Evolutionary conservation across 805 yeast genomes (phyloP), one percentile per base, ranked within the genome.

Genomic region (Wickerhamomyces subpelliculosus): DNA sequence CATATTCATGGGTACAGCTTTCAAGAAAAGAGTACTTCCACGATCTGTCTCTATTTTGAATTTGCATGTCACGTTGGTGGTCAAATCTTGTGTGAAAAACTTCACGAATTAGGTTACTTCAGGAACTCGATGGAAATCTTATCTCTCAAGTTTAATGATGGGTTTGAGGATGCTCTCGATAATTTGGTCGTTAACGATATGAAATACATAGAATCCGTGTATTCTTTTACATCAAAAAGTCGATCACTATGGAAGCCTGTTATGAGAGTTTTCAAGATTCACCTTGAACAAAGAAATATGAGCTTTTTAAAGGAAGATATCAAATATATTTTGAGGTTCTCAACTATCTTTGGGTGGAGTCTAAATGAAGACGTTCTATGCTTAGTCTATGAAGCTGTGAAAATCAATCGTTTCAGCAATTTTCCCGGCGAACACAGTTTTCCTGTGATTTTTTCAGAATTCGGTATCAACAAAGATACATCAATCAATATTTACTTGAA

Each of bases 301-400:
- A 13, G n/a, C 12, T 10, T 24, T 25, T 24, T 29, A 7, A 42
- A 30, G 19, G 30, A 10, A 6, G 44, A 42, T 36, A 44, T 48
- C 11, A 4, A 14, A 5, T 19, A 24, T 1, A 32, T 50, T 10
- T 33, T 43, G 14, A 41, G 32, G 8, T 14, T 50, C 8, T 41
- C 26, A 7, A 9, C 16, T 4, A 28, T 21, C 4, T 27, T 42
- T 4, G 29, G 28, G 2, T 49, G 56, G 53, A n/a, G 20, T 4
- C 13, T 46, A 8, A 44, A 43, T 23, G 54, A 44, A 25, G 36
- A 35, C 4, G 32, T 41, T 1, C 17, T 53, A 11, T 30, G 40
- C 8, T 13, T 24, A 14, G 28, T 53, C 45, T 53, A 39, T 33
- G 52, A 52, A 12, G 28, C 44, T 20, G 29, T 54, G 33, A 52